Conservation (phyloP, 768 basidiomycete genomes). For the Leucosporidium scottii region DNA sequence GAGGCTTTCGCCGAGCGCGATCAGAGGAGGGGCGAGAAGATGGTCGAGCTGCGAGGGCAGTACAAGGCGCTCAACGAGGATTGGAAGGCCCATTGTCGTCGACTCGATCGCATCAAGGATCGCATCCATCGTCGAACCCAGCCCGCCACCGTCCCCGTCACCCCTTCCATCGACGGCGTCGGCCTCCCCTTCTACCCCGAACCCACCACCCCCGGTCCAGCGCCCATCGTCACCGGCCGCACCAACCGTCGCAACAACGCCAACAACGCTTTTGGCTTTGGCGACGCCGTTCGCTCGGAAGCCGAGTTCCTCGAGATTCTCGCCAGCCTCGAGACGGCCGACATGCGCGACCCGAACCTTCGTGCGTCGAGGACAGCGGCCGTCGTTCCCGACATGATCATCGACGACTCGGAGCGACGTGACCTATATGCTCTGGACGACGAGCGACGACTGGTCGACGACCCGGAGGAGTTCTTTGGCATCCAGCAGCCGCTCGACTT, state of each 20-base stretch:
- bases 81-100: constrained; percentile 65
- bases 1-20: constrained; percentile 17
- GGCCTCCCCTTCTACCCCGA: constrained; percentile 32
- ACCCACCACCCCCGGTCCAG: constrained; percentile 25
- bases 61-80: constrained; percentile 62
- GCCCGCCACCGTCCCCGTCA: constrained; percentile 10
- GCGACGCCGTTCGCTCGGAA: constrained; percentile 87
- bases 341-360: constrained; percentile 82
- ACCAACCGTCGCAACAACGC: constrained; percentile 37
- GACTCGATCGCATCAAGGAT: constrained; percentile 58
- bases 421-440: constrained; percentile 48
- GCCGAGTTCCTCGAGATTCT: constrained; percentile 97
- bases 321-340: constrained; percentile 84
- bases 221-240: constrained; percentile 26
- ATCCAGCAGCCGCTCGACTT: constrained; percentile 47
- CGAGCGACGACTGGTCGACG: constrained; percentile 68
- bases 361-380: constrained; percentile 81
- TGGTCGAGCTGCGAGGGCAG: constrained; percentile 54
- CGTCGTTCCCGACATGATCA: constrained; percentile 82
- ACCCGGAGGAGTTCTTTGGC: constrained; percentile 71
- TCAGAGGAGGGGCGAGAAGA: constrained; percentile 46
- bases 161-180: constrained; percentile 34
- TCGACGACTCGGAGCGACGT: constrained; percentile 50
- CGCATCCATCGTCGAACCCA: constrained; percentile 21
- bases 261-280: constrained; percentile 38